Conservation (phyloP, 2,329 filamentous ascomycete genomes). For the Metarhizium guizhouense region DNA sequence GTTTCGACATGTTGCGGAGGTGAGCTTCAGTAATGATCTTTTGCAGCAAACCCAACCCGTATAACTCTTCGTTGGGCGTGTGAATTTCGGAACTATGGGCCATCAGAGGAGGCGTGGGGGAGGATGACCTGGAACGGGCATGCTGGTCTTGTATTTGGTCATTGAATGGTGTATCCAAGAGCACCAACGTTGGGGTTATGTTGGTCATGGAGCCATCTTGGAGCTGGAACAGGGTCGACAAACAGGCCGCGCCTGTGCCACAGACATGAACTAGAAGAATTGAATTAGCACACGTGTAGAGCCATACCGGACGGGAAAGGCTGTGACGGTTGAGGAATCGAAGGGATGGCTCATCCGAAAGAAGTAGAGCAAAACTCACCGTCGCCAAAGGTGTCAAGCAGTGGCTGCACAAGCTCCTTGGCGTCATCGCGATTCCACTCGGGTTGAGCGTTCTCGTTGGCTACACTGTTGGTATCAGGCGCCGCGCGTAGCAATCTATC, state of each 20-base stretch:
- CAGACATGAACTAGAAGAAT: constrained; percentile 41
- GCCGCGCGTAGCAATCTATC: constrained; percentile 32
- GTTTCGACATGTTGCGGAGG: constrained; percentile 44
- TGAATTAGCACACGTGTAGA: constrained; percentile 12
- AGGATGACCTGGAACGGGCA: constrained; percentile 30
- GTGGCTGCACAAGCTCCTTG: constrained; percentile 35
- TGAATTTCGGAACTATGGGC: constrained; percentile 29
- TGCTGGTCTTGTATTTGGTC: constrained; percentile 31
- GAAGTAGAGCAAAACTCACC: constrained; percentile 25
- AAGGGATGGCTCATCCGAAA: background rate
- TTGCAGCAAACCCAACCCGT: constrained; percentile 46
- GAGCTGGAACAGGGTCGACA: constrained; percentile 43
- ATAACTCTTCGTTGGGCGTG: constrained; percentile 38
- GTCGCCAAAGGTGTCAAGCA: constrained; percentile 46
- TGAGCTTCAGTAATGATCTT: constrained; percentile 50
- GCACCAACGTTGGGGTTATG: constrained; percentile 46
- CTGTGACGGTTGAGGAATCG: background rate
- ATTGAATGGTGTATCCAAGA: constrained; percentile 47
- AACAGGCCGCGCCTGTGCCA: constrained; percentile 41
- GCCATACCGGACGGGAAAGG: background rate
- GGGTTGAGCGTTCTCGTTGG: constrained; percentile 5
- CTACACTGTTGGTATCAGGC: constrained; percentile 7
- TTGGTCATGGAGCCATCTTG: constrained; percentile 43
- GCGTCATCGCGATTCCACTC: constrained; percentile 31
- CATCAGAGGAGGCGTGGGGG: constrained; percentile 31